A percentile compares a stretch with the other conserved stretches of the same genome.
Conservation (phyloP, 139 green algal genomes). For the Mychonastes homosphaera region DNA sequence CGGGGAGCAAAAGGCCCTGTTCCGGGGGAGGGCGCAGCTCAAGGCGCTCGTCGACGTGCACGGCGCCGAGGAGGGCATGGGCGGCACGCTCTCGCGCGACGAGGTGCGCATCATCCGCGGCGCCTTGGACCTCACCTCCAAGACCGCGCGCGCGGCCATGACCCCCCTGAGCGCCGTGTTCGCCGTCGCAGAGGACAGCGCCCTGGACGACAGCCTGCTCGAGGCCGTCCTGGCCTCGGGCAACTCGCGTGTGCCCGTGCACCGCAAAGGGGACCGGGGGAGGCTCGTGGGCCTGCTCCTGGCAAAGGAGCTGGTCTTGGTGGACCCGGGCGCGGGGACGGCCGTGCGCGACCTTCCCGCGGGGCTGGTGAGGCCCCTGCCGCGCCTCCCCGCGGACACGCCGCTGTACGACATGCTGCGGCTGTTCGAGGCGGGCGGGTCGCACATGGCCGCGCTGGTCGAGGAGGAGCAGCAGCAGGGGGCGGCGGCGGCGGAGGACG, state of each 20-base stretch:
- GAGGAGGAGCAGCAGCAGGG: conserved; percentile 8
- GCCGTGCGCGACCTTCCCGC: conserved; percentile 1
- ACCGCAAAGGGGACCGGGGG: conserved; percentile 8
- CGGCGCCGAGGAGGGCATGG: conserved; percentile 52
- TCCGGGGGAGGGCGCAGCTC: conserved; percentile 54
- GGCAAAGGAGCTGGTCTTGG: conserved; percentile 58
- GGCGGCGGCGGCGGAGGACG: background rate
- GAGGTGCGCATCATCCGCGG: conserved; percentile 40
- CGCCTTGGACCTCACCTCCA: conserved; percentile 64
- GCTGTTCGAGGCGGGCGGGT: conserved; percentile 61
- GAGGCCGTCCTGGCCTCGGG: conserved; percentile 36
- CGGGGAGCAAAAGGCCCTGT: conserved; percentile 34
- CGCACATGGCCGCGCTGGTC: conserved; percentile 15
- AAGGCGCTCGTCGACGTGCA: conserved; percentile 86
- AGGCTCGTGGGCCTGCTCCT: conserved; percentile 49
- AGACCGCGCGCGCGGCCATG: conserved; percentile 55
- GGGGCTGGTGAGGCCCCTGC: conserved; percentile 10
- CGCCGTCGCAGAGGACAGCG: conserved; percentile 47
- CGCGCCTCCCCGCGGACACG: conserved; percentile 12
- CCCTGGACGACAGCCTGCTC: conserved; percentile 35
- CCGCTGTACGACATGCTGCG: conserved; percentile 67
- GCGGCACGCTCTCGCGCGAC: conserved; percentile 44
- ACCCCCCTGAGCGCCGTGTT: conserved; percentile 73
- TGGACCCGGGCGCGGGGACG: conserved; percentile 17
- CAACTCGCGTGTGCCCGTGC: conserved; percentile 60